These are phyloP conservation scores for Xylaria sp. DNA, from an alignment of 2,329 filamentous ascomycete species.

Conservation along the genomic window DNA sequence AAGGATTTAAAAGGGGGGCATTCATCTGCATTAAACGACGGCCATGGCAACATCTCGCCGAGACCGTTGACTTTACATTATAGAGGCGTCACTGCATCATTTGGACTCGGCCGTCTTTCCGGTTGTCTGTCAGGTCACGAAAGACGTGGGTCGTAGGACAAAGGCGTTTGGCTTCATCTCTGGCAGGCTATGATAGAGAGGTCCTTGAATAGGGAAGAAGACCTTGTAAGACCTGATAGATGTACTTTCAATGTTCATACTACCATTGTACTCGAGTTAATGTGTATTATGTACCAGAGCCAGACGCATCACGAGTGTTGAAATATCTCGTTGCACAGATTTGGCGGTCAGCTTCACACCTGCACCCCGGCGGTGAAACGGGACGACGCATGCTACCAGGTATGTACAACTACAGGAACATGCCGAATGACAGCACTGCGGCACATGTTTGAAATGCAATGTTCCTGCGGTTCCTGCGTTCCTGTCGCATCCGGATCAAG, in stretches of 20 bases:
- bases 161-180: neutral
- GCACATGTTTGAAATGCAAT: too few species aligned
- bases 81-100: slow-evolving; percentile 7
- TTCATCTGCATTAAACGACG: neutral
- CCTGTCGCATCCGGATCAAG: too few species aligned
- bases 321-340: too few species aligned
- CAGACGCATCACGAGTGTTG: too few species aligned
- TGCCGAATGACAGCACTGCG: too few species aligned
- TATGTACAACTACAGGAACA: too few species aligned
- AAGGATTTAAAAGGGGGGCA: neutral
- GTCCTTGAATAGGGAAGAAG: neutral
- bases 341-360: too few species aligned
- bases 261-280: neutral
- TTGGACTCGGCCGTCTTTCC: neutral
- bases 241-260: slow-evolving; percentile 5
- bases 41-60: neutral
- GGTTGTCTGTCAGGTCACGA: neutral
- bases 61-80: neutral
- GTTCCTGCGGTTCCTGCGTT: too few species aligned
- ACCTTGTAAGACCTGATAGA: neutral
- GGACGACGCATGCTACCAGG: too few species aligned
- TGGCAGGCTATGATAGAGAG: neutral
- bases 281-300: neutral
- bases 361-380: too few species aligned
- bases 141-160: neutral